These are phyloP conservation scores for Yarrowia sp. DNA, from an alignment of 805 yeast genomes.

Conservation along the genomic window DNA sequence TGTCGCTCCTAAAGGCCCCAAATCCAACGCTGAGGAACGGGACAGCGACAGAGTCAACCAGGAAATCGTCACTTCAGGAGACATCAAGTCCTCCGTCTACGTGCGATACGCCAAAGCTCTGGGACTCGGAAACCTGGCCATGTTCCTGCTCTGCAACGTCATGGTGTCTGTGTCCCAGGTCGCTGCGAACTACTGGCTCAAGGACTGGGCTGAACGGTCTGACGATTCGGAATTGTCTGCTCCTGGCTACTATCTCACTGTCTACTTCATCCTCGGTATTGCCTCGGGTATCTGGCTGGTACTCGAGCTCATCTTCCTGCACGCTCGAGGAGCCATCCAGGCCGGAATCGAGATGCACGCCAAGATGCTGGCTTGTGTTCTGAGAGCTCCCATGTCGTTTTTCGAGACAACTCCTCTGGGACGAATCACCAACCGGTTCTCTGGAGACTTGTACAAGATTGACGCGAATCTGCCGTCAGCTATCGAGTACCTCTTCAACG, in stretches of 20 bases:
- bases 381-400: slow-evolving; percentile 91
- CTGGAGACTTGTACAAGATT: slow-evolving; percentile 85
- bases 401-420: slow-evolving; percentile 97
- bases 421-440: slow-evolving; percentile 85
- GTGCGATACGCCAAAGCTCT: slow-evolving; percentile 79
- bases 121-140: slow-evolving; percentile 48
- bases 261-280: slow-evolving; percentile 73
- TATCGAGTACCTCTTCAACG: slow-evolving; percentile 51
- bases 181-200: slow-evolving; percentile 78
- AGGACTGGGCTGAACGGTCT: slow-evolving; percentile 86
- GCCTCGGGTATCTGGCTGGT: slow-evolving; percentile 55
- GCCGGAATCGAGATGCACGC: slow-evolving; percentile 60
- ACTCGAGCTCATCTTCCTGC: slow-evolving; percentile 66
- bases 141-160: slow-evolving; percentile 50
- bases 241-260: slow-evolving; percentile 64
- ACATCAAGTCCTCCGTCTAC: slow-evolving; percentile 71
- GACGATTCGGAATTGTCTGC: slow-evolving; percentile 65
- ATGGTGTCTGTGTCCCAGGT: slow-evolving; percentile 63
- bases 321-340: slow-evolving; percentile 52
- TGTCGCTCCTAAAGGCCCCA: slow-evolving; percentile 25
- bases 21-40: slow-evolving; percentile 9
- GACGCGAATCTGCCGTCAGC: slow-evolving; percentile 67
- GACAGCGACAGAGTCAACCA: slow-evolving; percentile 16
- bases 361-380: slow-evolving; percentile 71
- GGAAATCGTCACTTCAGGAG: slow-evolving; percentile 28